Evolutionary conservation across 768 basidiomycete species (phyloP), one percentile per base, ranked within the genome.

Genomic region (Xerocomellus intermedius): DNA sequence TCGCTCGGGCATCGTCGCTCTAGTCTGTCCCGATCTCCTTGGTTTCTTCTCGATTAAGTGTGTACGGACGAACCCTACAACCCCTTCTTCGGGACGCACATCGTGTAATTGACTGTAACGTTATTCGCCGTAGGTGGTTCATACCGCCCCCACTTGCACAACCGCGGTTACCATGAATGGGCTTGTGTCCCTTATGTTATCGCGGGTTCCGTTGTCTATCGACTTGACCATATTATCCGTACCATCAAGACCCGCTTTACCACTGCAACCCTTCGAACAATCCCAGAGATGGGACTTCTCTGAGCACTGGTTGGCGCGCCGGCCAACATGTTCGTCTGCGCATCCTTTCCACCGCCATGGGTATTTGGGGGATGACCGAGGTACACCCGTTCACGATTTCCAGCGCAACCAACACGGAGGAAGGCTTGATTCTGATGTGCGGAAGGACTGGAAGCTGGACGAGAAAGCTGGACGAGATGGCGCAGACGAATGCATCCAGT

Each of bases 291-390:
- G 33, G 79, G 76, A 19, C 74, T 0, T 56, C 71, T 2, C 55
- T 91, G 56, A 85, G 81, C 57, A 67, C 78, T 4, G 92, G 91
- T 38, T 94, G 91, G 91, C 79, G 87, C n/a, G 81, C 89, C 1
- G 90, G 92, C 1, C 92, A 94, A 64, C 91, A 94, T 63, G 81
- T 93, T 24, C 82, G 90, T n/a, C 54, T 95, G 2, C 79, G 87
- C 13, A 70, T 89, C 1, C 71, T 87, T 16, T 80, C 82, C 1
- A 64, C 74, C 5, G 74, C 75, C 7, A 76, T 87, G 74, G 85
- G 86, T 5, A 67, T 74, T 68, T 67, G 73, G 36, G 80, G 80
- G 14, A 82, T 83, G 77, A 69, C 79, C 8, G 85, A 91, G 64
- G 70, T 75, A 1, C 92, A 94, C 60, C 91, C 90, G 0, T 93